Percentiles rank a stretch among this genome's conserved stretches.
Evolutionary conservation across 176 grass and related monocot species (phyloP).

Genomic region (Triticum turgidum): DNA sequence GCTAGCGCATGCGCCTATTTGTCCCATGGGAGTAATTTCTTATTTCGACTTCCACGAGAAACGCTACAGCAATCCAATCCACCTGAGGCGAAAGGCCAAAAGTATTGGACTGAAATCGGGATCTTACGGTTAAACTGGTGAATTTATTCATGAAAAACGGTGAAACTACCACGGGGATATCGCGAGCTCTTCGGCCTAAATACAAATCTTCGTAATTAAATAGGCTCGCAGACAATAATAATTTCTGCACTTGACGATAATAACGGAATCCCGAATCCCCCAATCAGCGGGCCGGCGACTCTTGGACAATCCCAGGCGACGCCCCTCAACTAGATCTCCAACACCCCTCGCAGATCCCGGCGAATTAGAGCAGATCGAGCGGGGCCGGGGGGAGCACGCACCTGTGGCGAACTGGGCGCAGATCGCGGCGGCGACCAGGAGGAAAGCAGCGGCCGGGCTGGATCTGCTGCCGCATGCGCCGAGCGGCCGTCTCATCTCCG

Average conservation of each 20-base stretch:
- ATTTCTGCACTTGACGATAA: background rate
- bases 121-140: background rate
- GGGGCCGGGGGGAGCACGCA: constrained; percentile 10
- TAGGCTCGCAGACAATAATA: background rate
- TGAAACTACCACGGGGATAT: background rate
- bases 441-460: constrained; percentile 18
- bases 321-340: constrained; percentile 15
- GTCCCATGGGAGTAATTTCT: background rate
- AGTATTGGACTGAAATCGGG: background rate
- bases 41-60: background rate
- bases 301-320: background rate
- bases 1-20: background rate
- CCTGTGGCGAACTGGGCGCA: constrained; percentile 43
- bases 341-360: background rate
- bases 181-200: background rate
- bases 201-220: background rate
- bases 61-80: background rate
- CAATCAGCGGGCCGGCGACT: background rate
- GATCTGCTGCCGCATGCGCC: constrained; percentile 35
- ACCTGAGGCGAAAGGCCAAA: background rate
- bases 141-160: background rate
- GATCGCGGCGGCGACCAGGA: constrained; percentile 44
- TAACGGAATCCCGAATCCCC: background rate
- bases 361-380: background rate
- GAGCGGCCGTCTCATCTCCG: constrained; percentile 46